These are phyloP conservation scores for Paralagenidium karlingii DNA, from an alignment of 352 stramenopile species.

Conservation along the genomic window DNA sequence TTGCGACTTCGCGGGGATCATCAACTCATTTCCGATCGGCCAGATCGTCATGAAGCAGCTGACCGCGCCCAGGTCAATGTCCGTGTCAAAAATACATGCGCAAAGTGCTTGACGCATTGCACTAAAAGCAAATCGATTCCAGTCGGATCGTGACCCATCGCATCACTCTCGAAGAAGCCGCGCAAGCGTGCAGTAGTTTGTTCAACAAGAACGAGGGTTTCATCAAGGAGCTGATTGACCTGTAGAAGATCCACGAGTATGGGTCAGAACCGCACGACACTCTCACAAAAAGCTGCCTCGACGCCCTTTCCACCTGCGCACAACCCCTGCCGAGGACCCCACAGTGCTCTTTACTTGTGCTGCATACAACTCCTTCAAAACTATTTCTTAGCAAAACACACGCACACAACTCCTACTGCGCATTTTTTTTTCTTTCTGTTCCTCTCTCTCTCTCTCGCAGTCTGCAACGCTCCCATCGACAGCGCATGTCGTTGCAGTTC, in stretches of 20 bases:
- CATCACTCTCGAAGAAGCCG: constrained; percentile 31
- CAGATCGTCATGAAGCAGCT: constrained; percentile 47
- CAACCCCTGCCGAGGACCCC: no score
- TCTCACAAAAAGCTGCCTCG: no score
- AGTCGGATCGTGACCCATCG: constrained; percentile 39
- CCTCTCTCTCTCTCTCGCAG: no score
- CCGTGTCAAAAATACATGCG: constrained; percentile 43
- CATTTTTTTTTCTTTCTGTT: no score
- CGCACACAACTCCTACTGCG: no score
- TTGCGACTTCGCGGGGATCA: constrained; percentile 29
- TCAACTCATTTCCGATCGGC: constrained; percentile 33
- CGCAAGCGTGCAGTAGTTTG: constrained; percentile 30
- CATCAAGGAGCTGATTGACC: constrained; percentile 43
- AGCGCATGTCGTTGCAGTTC: no score
- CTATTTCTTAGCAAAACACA: no score
- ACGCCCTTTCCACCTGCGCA: no score
- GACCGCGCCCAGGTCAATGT: constrained; percentile 24
- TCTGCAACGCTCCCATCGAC: no score
- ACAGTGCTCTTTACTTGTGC: no score
- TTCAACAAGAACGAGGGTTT: constrained; percentile 40
- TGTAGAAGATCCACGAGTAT: constrained; percentile 10
- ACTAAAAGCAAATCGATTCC: constrained; percentile 34
- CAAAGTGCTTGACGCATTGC: constrained; percentile 34
- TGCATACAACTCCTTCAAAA: no score
- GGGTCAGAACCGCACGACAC: no score